Percentiles rank a stretch among this genome's conserved stretches.
These are phyloP conservation scores for Blastocrithidia nonstop DNA, from an alignment of 208 protist species.

Conservation along the genomic window DNA sequence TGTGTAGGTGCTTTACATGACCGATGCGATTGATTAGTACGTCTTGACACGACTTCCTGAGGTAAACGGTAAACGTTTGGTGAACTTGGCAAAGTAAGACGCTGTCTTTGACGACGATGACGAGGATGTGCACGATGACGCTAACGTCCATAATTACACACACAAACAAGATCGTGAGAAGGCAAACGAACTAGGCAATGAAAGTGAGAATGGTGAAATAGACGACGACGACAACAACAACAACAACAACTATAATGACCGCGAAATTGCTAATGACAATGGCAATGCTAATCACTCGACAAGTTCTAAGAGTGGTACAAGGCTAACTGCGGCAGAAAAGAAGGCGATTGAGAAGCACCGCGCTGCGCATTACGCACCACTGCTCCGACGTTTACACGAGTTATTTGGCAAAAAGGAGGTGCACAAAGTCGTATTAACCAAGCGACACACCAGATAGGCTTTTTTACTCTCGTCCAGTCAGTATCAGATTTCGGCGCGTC, in stretches of 20 bases:
- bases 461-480: conserved; percentile 87
- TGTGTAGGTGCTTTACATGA: conserved; percentile 91
- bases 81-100: conserved; percentile 94
- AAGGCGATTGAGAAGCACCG: conserved; percentile 87
- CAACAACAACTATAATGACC: no score
- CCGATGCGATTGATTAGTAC: conserved; percentile 98
- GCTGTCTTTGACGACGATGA: conserved; percentile 86
- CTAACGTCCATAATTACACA: no score
- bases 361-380: conserved; percentile 68
- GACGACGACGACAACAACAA: no score
- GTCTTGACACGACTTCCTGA: conserved; percentile 84
- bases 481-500: conserved; percentile 92
- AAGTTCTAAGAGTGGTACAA: no score
- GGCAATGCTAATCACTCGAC: no score
- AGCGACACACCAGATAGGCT: conserved; percentile 88
- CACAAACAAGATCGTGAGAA: no score
- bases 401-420: conserved; percentile 65
- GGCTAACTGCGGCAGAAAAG: conserved; percentile 26
- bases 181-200: no score
- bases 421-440: conserved; percentile 84
- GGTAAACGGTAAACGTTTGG: conserved; percentile 91
- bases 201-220: no score
- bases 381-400: conserved; percentile 72
- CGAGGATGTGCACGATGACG: conserved; percentile 20
- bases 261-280: no score